These are phyloP conservation scores for Rhynchospora tenuis DNA, from an alignment of 176 grass and related monocot species.

Conservation along the genomic window DNA sequence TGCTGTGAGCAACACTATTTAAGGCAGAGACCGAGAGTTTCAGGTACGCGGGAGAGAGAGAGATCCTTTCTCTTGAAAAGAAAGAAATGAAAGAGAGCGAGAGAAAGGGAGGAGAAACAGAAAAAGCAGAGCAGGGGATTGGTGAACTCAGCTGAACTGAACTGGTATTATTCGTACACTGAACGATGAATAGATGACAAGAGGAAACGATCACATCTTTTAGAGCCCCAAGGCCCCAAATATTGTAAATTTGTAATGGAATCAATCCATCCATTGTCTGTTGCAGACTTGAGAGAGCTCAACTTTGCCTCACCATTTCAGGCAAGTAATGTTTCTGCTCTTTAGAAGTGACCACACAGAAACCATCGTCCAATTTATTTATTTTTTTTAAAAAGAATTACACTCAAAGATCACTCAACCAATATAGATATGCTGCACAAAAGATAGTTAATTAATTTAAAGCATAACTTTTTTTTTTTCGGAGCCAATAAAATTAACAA, in stretches of 20 bases:
- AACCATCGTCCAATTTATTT: not conserved
- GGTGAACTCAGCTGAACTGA: not conserved
- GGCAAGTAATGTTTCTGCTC: not conserved
- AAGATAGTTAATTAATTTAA: too few species aligned
- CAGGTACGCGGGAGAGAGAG: not conserved
- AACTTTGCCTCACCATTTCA: not conserved
- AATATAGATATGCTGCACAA: too few species aligned
- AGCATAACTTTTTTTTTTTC: too few species aligned
- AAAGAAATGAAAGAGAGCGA: not conserved
- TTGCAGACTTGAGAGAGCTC: not conserved
- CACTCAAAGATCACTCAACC: too few species aligned
- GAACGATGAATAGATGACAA: not conserved
- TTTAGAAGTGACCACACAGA: not conserved
- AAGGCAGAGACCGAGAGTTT: not conserved
- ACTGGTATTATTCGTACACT: not conserved
- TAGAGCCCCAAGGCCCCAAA: not conserved
- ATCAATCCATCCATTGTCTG: not conserved
- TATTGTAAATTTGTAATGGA: not conserved
- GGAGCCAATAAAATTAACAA: too few species aligned
- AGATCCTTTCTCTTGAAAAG: not conserved
- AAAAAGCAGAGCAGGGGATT: not conserved
- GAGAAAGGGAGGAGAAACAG: not conserved
- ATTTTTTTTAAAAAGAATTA: too few species aligned
- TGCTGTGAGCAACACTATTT: not conserved
- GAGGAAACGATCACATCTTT: not conserved